phyloP scores from a whole-genome alignment of 2,329 filamentous ascomycete species.

The Didymella segeticola region DNA sequence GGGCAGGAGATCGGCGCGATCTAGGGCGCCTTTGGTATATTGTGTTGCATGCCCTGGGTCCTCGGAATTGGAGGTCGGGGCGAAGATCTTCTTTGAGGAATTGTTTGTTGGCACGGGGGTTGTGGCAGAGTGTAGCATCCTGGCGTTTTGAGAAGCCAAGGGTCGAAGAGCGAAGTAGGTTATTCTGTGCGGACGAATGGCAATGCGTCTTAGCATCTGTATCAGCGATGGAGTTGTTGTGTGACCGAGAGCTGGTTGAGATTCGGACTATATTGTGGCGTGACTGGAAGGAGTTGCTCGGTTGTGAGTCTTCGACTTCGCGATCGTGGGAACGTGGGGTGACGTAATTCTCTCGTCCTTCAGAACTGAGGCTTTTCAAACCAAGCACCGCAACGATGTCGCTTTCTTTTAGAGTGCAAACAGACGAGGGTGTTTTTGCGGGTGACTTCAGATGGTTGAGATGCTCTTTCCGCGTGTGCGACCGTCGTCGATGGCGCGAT shows the following conservation, averaged over 20 bases:
- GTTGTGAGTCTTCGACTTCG: slow-evolving; percentile 16
- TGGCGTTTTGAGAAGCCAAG: not conserved
- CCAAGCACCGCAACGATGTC: not conserved
- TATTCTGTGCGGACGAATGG: not conserved
- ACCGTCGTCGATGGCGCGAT: slow-evolving; percentile 6
- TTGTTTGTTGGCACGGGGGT: slow-evolving; percentile 13
- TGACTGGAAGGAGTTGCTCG: slow-evolving; percentile 16
- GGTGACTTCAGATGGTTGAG: not conserved
- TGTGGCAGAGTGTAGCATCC: slow-evolving; percentile 35
- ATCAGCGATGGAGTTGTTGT: not conserved
- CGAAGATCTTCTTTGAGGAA: slow-evolving; percentile 59
- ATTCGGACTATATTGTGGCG: slow-evolving; percentile 9
- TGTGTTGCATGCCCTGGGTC: slow-evolving; percentile 73
- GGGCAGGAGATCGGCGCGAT: slow-evolving; percentile 64
- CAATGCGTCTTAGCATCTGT: slow-evolving; percentile 1
- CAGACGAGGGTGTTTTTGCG: not conserved
- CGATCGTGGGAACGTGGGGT: slow-evolving; percentile 35
- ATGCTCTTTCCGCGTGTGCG: not conserved
- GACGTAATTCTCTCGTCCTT: slow-evolving; percentile 26
- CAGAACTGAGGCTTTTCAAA: not conserved
- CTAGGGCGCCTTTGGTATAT: slow-evolving; percentile 72
- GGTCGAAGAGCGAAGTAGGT: not conserved
- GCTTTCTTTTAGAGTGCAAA: not conserved
- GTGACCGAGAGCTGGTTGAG: too few species aligned
- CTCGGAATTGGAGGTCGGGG: slow-evolving; percentile 63